A percentile compares a stretch with the other conserved stretches of the same genome.
phyloP scores from a whole-genome alignment of 1,284 basidiomycete genomes.

The Cryptococcus sp. region DNA sequence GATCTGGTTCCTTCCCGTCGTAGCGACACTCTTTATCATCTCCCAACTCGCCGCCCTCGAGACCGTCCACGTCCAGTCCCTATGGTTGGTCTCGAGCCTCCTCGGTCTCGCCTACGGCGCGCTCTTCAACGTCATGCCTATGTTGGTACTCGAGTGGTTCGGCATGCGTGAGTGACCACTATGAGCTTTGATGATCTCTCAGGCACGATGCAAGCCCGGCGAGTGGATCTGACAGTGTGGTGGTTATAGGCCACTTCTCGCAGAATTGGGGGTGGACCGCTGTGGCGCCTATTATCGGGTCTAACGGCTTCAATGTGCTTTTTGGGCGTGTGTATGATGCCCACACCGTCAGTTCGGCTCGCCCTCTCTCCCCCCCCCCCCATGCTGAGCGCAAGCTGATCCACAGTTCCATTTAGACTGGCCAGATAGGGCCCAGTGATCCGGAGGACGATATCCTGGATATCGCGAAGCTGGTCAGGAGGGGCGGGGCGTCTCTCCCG shows the following conservation, averaged over 20 bases:
- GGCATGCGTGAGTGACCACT: slow-evolving; percentile 61
- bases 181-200: background rate
- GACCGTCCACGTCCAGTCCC: slow-evolving; percentile 59
- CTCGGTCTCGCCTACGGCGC: slow-evolving; percentile 73
- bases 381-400: slow-evolving; percentile 2
- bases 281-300: slow-evolving; percentile 71
- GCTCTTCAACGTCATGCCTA: slow-evolving; percentile 72
- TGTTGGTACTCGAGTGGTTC: slow-evolving; percentile 80
- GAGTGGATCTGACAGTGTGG: background rate
- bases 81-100: slow-evolving; percentile 73
- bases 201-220: background rate
- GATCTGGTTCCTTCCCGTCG: slow-evolving; percentile 63
- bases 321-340: slow-evolving; percentile 77
- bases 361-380: background rate
- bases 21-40: slow-evolving; percentile 63
- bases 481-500: slow-evolving; percentile 12
- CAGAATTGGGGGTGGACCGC: slow-evolving; percentile 83
- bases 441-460: slow-evolving; percentile 2
- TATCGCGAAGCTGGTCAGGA: slow-evolving; percentile 1
- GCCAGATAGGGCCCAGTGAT: slow-evolving; percentile 13
- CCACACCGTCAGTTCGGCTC: slow-evolving; percentile 53
- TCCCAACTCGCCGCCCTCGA: slow-evolving; percentile 63
- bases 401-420: background rate
- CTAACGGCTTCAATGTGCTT: slow-evolving; percentile 77
- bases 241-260: slow-evolving; percentile 46